Percentiles rank a stretch among this genome's conserved stretches.
Conservation (phyloP, 805 yeast genomes). For the Nakazawaea anatomiae region DNA sequence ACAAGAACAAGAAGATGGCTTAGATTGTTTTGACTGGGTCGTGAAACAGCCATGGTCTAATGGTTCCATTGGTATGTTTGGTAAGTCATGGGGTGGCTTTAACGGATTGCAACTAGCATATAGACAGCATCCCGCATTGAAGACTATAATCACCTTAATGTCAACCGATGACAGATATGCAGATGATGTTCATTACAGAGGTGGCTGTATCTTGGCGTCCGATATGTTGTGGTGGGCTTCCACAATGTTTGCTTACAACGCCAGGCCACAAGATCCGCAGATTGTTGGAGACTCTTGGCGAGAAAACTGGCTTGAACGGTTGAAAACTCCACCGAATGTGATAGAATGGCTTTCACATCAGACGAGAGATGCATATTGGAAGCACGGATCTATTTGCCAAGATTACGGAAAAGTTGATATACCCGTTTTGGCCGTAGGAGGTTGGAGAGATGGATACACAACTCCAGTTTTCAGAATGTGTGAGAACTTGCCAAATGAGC, state of each 20-base stretch:
- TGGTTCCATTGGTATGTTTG: constrained; percentile 40
- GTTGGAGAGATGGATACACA: constrained; percentile 45
- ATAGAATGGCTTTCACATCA: constrained; percentile 38
- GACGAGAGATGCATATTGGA: constrained; percentile 39
- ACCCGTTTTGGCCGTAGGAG: constrained; percentile 39
- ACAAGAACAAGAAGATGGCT: constrained; percentile 38
- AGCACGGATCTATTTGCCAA: constrained; percentile 40
- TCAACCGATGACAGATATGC: constrained; percentile 42
- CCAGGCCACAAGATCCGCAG: constrained; percentile 40
- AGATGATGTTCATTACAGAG: constrained; percentile 45
- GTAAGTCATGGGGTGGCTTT: constrained; percentile 46
- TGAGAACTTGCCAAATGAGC: constrained; percentile 33
- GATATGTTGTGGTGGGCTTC: constrained; percentile 49
- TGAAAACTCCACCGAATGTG: constrained; percentile 33
- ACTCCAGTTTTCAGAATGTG: constrained; percentile 38
- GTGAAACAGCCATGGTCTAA: constrained; percentile 35
- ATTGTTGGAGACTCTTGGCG: constrained; percentile 34
- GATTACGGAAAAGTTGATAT: constrained; percentile 32
- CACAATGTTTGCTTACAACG: constrained; percentile 37
- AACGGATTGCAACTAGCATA: constrained; percentile 41
- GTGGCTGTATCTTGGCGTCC: constrained; percentile 37
- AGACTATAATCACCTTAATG: constrained; percentile 36
- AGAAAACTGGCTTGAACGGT: constrained; percentile 33
- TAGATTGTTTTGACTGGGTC: constrained; percentile 38
- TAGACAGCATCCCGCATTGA: constrained; percentile 40